Evolutionary conservation across 2,329 filamentous ascomycete species (phyloP), one percentile per base, ranked within the genome.

Genomic region (Ophiostoma sp.): DNA sequence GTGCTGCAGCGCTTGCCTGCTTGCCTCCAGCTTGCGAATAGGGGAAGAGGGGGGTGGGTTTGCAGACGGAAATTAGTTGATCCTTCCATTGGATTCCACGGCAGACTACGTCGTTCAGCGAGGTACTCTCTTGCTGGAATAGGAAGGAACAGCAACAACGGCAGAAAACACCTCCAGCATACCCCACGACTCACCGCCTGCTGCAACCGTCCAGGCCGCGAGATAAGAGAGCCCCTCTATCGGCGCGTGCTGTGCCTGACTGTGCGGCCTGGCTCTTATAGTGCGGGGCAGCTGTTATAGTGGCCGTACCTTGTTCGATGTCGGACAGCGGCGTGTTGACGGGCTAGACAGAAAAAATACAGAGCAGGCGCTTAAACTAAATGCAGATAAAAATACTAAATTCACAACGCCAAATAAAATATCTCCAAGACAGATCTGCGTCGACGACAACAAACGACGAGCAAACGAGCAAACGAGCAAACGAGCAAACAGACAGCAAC

Each of bases 11-110:
- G 60, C 60, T 63, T 42, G 38, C 40, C 60, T 18, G 60, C 58
- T 42, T 49, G 18, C 12, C 4, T 36, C 18, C 8, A 47, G 47
- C n/a, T 52, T 55, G 12, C 36, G 55, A 65, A 65, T 47, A 65
- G 64, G 44, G 64, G 64, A 64, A 69, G 68, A 65, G 67, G 67
- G 49, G 68, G 49, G 47, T 4, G 40, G 66, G 65, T 67, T 69
- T 52, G 67, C 52, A 65, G 66, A 64, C 68, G 67, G 70, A 72
- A 67, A 71, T 69, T 66, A 70, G 69, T 73, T 71, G 67, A 72
- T 70, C 70, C 71, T 64, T 64, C 63, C 42, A 64, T 47, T 47
- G 63, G 42, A 36, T 64, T 64, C 63, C 47, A 64, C 62, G 16
- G n/a, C 27, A 27, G 27, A 27, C 27, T 62, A 62, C 55, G 27